Percentiles rank a stretch among this genome's conserved stretches.
These are phyloP conservation scores for Hyaloperonospora brassicae DNA, from an alignment of 352 stramenopile genomes.

Conservation along the genomic window DNA sequence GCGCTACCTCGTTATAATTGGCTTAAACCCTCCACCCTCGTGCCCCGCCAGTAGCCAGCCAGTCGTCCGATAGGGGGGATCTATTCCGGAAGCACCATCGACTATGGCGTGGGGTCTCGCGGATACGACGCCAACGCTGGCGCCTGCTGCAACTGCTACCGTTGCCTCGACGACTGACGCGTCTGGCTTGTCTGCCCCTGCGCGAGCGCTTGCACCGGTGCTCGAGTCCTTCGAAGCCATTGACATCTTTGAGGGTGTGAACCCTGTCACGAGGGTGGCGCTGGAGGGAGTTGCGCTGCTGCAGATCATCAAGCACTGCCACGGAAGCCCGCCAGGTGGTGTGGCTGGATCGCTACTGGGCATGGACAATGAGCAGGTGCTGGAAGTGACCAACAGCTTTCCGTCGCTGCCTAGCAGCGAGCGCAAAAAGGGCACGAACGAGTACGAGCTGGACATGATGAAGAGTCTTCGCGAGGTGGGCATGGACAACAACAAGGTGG, in stretches of 20 bases:
- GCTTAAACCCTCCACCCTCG: conserved; percentile 21
- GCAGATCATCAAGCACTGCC: conserved; percentile 98
- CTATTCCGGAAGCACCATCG: conserved; percentile 18
- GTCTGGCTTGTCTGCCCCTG: conserved; percentile 2
- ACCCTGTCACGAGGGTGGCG: conserved; percentile 54
- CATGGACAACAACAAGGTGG: conserved; percentile 98
- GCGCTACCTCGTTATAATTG: conserved; percentile 20
- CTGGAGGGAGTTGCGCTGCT: conserved; percentile 83
- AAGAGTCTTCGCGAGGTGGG: conserved; percentile 97
- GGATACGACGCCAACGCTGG: conserved; percentile 28
- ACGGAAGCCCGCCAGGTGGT: conserved; percentile 90
- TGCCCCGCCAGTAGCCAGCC: conserved; percentile 60
- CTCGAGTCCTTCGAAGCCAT: conserved; percentile 35
- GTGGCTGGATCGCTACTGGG: conserved; percentile 95
- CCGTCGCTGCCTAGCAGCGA: conserved; percentile 84
- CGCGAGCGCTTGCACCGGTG: conserved; percentile 15
- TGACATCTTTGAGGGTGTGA: conserved; percentile 68
- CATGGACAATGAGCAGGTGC: conserved; percentile 83
- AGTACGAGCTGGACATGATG: conserved; percentile 99
- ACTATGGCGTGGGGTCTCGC: conserved; percentile 55
- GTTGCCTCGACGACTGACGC: not conserved
- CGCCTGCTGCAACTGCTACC: conserved; percentile 10
- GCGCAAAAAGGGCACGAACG: conserved; percentile 81
- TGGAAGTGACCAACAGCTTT: conserved; percentile 98
- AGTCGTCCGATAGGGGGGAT: conserved; percentile 31